Conservation (phyloP, 257 asterid genomes). For the Anisodus tanguticus region DNA sequence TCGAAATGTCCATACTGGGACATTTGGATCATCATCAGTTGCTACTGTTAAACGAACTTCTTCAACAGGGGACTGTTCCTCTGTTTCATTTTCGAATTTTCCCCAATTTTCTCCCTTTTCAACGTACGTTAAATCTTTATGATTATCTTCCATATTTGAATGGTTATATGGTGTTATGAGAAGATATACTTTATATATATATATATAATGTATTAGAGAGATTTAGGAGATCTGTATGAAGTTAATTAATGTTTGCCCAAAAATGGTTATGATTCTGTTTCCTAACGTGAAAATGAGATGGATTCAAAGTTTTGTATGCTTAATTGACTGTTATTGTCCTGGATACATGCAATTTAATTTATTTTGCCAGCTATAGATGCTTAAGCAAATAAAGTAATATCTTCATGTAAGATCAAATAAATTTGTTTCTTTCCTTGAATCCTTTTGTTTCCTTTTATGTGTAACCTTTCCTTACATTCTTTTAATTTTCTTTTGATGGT, state of each 20-base stretch:
- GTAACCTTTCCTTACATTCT: background rate
- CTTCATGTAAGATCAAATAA: background rate
- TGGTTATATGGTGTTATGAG: background rate
- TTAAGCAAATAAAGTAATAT: background rate
- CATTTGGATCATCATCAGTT: slow-evolving; percentile 53
- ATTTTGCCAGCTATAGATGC: background rate
- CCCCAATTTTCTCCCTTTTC: background rate
- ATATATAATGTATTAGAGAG: background rate
- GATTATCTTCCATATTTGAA: background rate
- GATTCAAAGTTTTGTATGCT: background rate
- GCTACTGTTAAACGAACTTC: slow-evolving; percentile 65
- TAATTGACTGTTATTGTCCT: background rate
- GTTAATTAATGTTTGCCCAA: background rate
- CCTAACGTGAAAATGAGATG: background rate
- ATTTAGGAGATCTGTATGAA: background rate
- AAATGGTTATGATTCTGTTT: background rate
- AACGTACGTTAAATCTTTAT: background rate
- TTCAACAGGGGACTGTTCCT: slow-evolving; percentile 51
- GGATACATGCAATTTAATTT: slow-evolving; percentile 11
- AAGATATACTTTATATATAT: background rate
- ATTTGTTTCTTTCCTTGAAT: background rate
- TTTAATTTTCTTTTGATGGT: background rate
- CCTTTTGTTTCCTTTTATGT: background rate
- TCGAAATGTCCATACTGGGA: slow-evolving; percentile 72
- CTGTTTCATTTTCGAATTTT: slow-evolving; percentile 1